Conservation (phyloP, 495 filamentous ascomycete genomes). For the Lasiosphaeria hispida region DNA sequence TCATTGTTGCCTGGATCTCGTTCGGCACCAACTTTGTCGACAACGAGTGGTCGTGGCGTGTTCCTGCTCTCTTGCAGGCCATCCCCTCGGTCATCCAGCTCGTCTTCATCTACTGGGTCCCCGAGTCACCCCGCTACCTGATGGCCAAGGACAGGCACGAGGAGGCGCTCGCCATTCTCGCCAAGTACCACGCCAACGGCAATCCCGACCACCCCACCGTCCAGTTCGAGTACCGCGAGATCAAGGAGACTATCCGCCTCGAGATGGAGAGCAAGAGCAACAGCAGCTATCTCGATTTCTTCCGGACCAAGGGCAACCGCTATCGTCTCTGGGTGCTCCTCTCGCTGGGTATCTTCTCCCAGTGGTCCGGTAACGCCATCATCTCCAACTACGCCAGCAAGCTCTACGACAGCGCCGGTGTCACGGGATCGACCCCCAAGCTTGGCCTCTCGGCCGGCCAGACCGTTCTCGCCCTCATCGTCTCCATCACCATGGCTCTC, state of each 20-base stretch:
- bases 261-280: constrained; percentile 46
- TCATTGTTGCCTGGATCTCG: constrained; percentile 52
- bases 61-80: constrained; percentile 55
- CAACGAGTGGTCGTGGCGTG: constrained; percentile 54
- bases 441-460: constrained; percentile 53
- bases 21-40: constrained; percentile 50
- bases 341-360: constrained; percentile 61
- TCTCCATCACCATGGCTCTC: constrained; percentile 53
- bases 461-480: constrained; percentile 50
- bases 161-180: constrained; percentile 57
- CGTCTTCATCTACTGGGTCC: constrained; percentile 52
- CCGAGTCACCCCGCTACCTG: constrained; percentile 61
- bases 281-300: constrained; percentile 56
- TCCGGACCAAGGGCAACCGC: constrained; percentile 67
- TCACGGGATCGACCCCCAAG: constrained; percentile 49
- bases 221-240: constrained; percentile 58
- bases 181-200: constrained; percentile 58
- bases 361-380: constrained; percentile 68
- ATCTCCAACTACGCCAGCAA: constrained; percentile 62
- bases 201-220: constrained; percentile 55
- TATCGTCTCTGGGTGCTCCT: constrained; percentile 58
- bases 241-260: constrained; percentile 55
- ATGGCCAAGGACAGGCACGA: constrained; percentile 65
- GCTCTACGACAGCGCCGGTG: constrained; percentile 58
- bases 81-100: constrained; percentile 54